Base-by-base conservation (phyloP, 2,329 filamentous ascomycete genomes). In the Neofusicoccum ribis region DNA sequence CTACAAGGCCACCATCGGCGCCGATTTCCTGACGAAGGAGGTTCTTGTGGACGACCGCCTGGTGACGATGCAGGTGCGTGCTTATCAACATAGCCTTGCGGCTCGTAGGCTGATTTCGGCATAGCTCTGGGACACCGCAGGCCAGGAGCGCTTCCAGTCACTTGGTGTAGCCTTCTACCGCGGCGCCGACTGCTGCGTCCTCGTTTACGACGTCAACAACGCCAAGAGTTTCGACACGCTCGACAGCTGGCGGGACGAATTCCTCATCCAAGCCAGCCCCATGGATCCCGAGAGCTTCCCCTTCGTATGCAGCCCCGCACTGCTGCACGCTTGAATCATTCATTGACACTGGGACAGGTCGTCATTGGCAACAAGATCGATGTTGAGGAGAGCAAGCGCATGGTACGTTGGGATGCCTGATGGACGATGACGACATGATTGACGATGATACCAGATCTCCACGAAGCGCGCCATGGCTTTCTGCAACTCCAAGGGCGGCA, bases 331-430 rank as follows among this genome's bases (percentile, higher is more conserved):
- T 47, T 8, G 20, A 9, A 37, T n/a, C 6, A 27, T 20, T 20
- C 11, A 58, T 69, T 76, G 43, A 73, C 59, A 17, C n/a, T 69
- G 23, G 23, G 65, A 36, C 71, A 94, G 91, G 91, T 96, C 67
- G 95, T 99, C 44, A 87, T 99, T 66, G 95, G 95, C 65, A 99
- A 99, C 86, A 99, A 99, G 86, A 96, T 99, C 73, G 95, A 99
- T 82, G 90, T 97, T 51, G 95, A 97, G 78, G 95, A 98, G 82
- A 96, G 90, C 84, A 97, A 97, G 85, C 87, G 95, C 78, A 92
- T 95, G 84, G 91, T 91, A 76, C 72, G 85, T 78, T 36, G 3
- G 17, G 43, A 14, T 37, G 56, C 56, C 41, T 27, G 31, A 20
- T 23, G 34, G 17, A n/a, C 27, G 27, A 47, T 60, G 56, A 44